Evolutionary conservation across 2,329 filamentous ascomycete species (phyloP), one percentile per base, ranked within the genome.

Genomic region (Mycosphaerella sp.): DNA sequence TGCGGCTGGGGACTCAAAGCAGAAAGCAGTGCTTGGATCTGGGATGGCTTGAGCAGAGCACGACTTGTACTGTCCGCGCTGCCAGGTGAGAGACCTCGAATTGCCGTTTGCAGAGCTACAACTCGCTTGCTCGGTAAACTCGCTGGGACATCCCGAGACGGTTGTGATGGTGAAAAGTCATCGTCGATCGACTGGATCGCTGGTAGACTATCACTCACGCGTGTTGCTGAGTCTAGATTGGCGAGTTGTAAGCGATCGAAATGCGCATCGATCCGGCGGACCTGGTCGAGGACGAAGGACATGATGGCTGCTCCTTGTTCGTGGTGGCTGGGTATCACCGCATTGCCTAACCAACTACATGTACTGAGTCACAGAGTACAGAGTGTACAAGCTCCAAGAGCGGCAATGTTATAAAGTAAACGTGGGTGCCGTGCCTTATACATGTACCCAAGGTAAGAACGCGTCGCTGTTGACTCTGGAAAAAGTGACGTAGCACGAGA

Each of bases 211-310:
- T 43, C 46, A 11, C 31, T 46, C 14, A 39, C 31, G 14, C 45
- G 43, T 5, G 51, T 45, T 11, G 63, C 59, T 29, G 62, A 57
- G 32, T 61, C 36, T 12, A 63, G 48, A 53, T 64, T 60, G 57
- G 69, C 73, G 44, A 82, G 73, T 61, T 82, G 79, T 50, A 83
- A 67, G 49, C 76, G 77, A 62, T 83, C 80, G 50, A 84, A 73
- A 59, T 80, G 78, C 54, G 73, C 72, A 66, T 84, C 80, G 59
- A 84, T 76, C 47, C 74, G 75, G 53, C 76, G 78, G 54, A 82
- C 71, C 62, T 81, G 79, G 67, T 71, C 69, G 14, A 67, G 59
- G 6, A 71, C 67, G 61, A 71, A 70, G 53, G 63, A 67, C 69
- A 72, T 72, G 47, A 21, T 57, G 41, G 12, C 14, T 8, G n/a